Conservation (phyloP, 768 basidiomycete species). For the Psilocybe azurescens region DNA sequence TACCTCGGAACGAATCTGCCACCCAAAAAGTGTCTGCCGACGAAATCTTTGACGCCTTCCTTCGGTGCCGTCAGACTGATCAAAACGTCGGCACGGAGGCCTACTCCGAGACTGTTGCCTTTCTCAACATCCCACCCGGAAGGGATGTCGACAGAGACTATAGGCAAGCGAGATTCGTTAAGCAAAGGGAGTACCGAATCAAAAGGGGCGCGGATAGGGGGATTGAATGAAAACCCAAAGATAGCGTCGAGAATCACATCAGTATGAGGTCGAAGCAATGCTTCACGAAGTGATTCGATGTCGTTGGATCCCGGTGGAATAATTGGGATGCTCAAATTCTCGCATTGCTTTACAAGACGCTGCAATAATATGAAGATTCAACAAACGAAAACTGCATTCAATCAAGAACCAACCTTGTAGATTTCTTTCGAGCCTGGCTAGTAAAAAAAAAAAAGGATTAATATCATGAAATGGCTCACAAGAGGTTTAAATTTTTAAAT, state of each 20-base stretch:
- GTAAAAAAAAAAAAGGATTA: not conserved
- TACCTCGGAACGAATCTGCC: slow-evolving; percentile 93
- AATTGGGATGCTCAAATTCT: slow-evolving; percentile 85
- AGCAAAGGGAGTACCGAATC: slow-evolving; percentile 74
- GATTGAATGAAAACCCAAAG: slow-evolving; percentile 97
- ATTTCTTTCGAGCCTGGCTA: slow-evolving; percentile 94
- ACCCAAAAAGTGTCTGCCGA: slow-evolving; percentile 89
- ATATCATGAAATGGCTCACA: not conserved
- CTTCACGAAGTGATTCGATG: slow-evolving; percentile 48
- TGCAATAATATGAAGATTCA: slow-evolving; percentile 27
- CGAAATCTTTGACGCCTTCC: slow-evolving; percentile 77
- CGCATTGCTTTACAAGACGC: slow-evolving; percentile 86
- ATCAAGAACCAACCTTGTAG: slow-evolving; percentile 62
- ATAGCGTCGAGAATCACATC: slow-evolving; percentile 95
- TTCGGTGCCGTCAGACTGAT: slow-evolving; percentile 96
- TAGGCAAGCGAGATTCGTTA: slow-evolving; percentile 68
- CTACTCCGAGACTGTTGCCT: slow-evolving; percentile 62
- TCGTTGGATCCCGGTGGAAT: slow-evolving; percentile 54
- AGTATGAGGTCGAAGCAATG: slow-evolving; percentile 49
- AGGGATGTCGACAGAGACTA: slow-evolving; percentile 95
- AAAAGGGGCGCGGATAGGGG: slow-evolving; percentile 90
- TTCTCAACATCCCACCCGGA: slow-evolving; percentile 95
- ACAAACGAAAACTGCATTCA: no score
- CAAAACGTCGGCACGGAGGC: slow-evolving; percentile 77
- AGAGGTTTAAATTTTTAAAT: not conserved